Evolutionary conservation across 371 early-diverging fungal genomes (phyloP).

Genomic region (Actinomucor elegans): DNA sequence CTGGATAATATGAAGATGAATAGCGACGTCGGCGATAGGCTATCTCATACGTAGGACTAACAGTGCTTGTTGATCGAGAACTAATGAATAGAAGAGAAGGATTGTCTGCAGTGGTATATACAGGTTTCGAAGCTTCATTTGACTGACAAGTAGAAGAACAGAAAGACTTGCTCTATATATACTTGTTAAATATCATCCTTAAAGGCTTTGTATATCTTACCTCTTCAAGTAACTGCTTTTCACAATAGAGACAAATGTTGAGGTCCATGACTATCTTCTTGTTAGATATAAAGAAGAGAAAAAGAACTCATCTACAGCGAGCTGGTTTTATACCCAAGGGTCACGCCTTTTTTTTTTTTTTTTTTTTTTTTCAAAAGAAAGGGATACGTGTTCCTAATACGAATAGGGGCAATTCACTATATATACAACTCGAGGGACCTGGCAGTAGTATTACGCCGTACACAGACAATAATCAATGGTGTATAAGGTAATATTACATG

Average conservation of each 20-base stretch:
- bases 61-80: slow-evolving; percentile 1
- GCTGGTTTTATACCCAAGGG: no score
- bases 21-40: slow-evolving; percentile 15
- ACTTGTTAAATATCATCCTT: not conserved
- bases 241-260: slow-evolving; percentile 29
- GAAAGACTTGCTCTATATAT: slow-evolving; percentile 17
- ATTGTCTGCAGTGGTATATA: not conserved
- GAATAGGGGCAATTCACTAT: no score
- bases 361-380: no score
- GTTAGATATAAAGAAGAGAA: no score
- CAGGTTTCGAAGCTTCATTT: slow-evolving; percentile 28
- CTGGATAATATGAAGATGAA: slow-evolving; percentile 10
- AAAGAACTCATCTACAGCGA: no score
- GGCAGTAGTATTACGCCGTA: no score
- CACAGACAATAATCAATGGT: no score
- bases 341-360: no score
- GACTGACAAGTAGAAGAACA: slow-evolving; percentile 23
- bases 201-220: not conserved
- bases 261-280: slow-evolving; percentile 29
- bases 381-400: no score
- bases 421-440: no score
- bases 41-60: slow-evolving; percentile 3
- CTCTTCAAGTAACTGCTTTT: slow-evolving; percentile 22
- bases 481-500: no score
- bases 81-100: slow-evolving; percentile 6